Conservation (phyloP, 2,329 filamentous ascomycete species). For the Alternaria metachromatica region DNA sequence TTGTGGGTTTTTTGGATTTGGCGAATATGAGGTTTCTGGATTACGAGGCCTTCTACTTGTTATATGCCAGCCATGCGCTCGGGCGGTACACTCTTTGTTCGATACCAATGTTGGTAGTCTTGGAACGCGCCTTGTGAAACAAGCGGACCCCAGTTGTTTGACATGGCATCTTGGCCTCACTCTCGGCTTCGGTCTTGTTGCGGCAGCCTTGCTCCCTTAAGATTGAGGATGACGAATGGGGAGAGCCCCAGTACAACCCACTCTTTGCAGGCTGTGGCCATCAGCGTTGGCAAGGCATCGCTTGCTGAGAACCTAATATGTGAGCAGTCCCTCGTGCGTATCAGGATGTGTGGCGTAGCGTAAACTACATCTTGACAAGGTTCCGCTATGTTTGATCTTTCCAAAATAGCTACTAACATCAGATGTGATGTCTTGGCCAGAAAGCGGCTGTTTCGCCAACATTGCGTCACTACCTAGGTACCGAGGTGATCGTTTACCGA, state of each 20-base stretch:
- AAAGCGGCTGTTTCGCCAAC: neutral
- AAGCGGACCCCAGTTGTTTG: conserved; percentile 8
- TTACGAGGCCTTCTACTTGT: neutral
- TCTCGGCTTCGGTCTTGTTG: conserved; percentile 3
- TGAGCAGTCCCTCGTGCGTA: neutral
- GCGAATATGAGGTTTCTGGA: neutral
- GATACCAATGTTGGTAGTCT: conserved; percentile 4
- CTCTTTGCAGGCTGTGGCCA: neutral
- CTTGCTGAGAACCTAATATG: neutral
- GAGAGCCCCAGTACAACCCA: neutral
- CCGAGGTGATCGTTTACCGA: neutral
- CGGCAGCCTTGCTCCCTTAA: neutral
- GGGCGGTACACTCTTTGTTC: conserved; percentile 1
- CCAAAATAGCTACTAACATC: neutral
- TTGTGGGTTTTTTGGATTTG: neutral
- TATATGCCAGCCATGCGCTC: conserved; percentile 5
- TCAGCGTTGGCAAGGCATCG: neutral
- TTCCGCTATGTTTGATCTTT: neutral
- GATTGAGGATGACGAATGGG: neutral
- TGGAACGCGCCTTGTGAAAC: conserved; percentile 12
- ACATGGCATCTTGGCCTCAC: conserved; percentile 13
- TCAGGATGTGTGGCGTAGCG: neutral
- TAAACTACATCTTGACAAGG: neutral
- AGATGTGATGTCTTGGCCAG: neutral
- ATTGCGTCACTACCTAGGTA: neutral